Base-by-base conservation (phyloP, 2,329 filamentous ascomycete species). In the Fusarium pseudocircinatum region DNA sequence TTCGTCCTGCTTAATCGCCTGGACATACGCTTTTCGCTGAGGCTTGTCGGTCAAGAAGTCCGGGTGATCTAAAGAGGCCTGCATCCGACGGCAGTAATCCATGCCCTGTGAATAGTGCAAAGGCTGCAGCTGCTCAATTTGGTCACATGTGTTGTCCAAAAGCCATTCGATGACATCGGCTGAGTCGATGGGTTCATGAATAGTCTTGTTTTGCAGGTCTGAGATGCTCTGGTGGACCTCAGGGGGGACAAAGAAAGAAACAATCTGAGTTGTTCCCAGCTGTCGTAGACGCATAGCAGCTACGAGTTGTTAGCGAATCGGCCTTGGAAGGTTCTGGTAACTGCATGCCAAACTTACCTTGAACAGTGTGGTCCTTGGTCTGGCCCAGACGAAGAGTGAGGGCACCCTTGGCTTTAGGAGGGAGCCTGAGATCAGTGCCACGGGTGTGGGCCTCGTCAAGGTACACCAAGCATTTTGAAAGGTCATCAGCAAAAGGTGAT, bases 211-310 rank as follows among this genome's bases (percentile, higher is more conserved):
- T 26, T 68, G 67, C 0, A 87, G 70, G 63, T 90, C 88, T 0
- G 87, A 77, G 56, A 92, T 91, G 62, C 87, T 90, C 54, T 91
- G 88, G 46, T 91, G 85, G 0, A 91, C 89, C 73, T 92, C 89
- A 0, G 86, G 87, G 0, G 89, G 88, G 0, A 88, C 84, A 42
- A 89, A 85, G 63, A 91, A 87, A 12, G 81, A 81, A 2, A 92
- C 77, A 0, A 86, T 86, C 64, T 92, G 90, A 0, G 87, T 87
- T 1, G 83, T 83, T 4, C 80, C 82, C 0, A 93, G 80, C 54
- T 91, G 87, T 1, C 91, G 85, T 2, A 92, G 78, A 61, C 90
- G 81, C 90, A 92, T 92, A 0, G 90, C 90, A 61, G 90, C 90
- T 87, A 69, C 37, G 11, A 26, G 16, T 18, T 16, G 39, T 74